Percentiles rank a stretch among this genome's conserved stretches.
Evolutionary conservation across 148 eudicot genomes (phyloP).

Genomic region (Vaccinium macrocarpon): DNA sequence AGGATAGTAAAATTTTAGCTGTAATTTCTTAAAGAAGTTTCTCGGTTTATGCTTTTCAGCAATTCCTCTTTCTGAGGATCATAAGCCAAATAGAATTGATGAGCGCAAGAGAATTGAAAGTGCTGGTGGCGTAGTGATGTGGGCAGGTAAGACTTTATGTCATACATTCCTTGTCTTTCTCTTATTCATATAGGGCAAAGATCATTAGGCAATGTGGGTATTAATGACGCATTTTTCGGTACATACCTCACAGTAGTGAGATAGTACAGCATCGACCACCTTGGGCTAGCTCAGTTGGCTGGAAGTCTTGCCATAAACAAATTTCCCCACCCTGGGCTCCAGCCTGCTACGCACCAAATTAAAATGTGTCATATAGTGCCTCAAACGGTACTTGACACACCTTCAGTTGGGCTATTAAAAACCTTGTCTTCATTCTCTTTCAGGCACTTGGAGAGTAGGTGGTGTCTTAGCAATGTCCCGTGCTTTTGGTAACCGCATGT

Average conservation of each 20-base stretch:
- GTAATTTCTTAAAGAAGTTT: neutral
- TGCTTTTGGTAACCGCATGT: conserved; percentile 97
- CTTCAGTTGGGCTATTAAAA: neutral
- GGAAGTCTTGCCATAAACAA: neutral
- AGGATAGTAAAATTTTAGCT: neutral
- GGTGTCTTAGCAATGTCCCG: conserved; percentile 99
- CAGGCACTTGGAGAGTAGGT: conserved; percentile 99
- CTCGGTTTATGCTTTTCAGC: conserved; percentile 49
- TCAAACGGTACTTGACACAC: neutral
- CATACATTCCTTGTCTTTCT: neutral
- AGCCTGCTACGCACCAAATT: neutral
- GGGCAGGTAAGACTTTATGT: conserved; percentile 71
- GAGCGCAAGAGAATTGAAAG: conserved; percentile 93
- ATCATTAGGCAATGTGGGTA: neutral
- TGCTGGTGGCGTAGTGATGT: conserved; percentile 97
- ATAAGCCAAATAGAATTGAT: conserved; percentile 91
- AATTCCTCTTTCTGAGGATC: conserved; percentile 94
- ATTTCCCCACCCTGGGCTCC: neutral
- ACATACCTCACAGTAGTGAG: neutral
- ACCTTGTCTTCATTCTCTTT: conserved; percentile 18
- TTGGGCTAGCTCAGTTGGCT: neutral
- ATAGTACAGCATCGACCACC: neutral
- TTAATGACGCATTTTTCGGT: neutral
- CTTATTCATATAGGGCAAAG: neutral
- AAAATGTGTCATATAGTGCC: neutral